A percentile compares a stretch with the other conserved stretches of the same genome.
These are phyloP conservation scores for Crithidia expoeki DNA, from an alignment of 208 protist species.

Conservation along the genomic window DNA sequence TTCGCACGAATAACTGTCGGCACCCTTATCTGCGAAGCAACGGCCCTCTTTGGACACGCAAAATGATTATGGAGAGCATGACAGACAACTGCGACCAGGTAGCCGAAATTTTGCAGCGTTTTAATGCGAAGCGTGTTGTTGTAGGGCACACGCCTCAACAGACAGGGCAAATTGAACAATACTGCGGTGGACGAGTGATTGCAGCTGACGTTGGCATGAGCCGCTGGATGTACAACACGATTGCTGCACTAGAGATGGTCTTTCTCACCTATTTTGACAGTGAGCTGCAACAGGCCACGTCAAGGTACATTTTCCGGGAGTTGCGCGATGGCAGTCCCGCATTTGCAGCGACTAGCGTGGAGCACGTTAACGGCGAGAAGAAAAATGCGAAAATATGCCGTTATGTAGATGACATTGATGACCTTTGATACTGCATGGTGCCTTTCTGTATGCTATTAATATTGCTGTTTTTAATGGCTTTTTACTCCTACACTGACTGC, in stretches of 20 bases:
- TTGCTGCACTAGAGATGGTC: conserved; percentile 63
- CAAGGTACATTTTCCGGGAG: conserved; percentile 35
- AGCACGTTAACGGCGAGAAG: background rate
- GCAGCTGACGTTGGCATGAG: conserved; percentile 79
- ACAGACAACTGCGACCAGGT: conserved; percentile 51
- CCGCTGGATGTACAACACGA: conserved; percentile 73
- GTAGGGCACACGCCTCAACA: conserved; percentile 79
- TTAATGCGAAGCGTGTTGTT: conserved; percentile 59
- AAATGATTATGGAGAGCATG: conserved; percentile 68
- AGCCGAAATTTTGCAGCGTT: conserved; percentile 29
- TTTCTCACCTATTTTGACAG: conserved; percentile 34
- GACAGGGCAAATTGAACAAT: conserved; percentile 57
- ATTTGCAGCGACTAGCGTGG: background rate
- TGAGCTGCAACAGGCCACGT: conserved; percentile 10
- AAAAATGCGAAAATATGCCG: background rate
- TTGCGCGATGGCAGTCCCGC: conserved; percentile 19
- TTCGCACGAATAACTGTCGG: conserved; percentile 38
- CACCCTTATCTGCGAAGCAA: conserved; percentile 45
- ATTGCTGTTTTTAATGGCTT: too few relatives aligned
- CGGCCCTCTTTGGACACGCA: conserved; percentile 76
- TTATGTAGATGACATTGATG: conserved; percentile 22
- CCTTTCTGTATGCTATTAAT: too few relatives aligned
- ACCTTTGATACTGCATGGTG: conserved; percentile 20
- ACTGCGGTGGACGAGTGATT: conserved; percentile 64
- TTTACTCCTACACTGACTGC: too few relatives aligned